Evolutionary conservation across 1,284 basidiomycete genomes (phyloP).

Genomic region (Puccinia polysora): DNA sequence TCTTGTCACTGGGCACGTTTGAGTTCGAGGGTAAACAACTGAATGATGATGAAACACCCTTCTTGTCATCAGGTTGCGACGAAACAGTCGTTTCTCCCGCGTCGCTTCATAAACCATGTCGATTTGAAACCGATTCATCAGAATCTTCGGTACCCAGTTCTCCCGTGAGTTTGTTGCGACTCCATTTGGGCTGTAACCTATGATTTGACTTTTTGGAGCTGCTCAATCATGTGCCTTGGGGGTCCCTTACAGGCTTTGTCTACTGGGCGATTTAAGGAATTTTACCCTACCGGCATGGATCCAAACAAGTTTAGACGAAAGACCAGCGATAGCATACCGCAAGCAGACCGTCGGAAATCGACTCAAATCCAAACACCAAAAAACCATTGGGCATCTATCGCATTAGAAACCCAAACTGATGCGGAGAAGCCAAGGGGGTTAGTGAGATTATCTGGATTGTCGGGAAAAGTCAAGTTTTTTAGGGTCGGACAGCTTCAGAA

Average conservation of each 20-base stretch:
- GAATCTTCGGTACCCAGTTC: slow-evolving; percentile 22
- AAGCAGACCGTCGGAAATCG: background rate
- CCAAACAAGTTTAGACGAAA: background rate
- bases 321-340: background rate
- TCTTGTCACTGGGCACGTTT: slow-evolving; percentile 9
- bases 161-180: slow-evolving; percentile 2
- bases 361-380: slow-evolving; percentile 52
- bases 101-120: background rate
- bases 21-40: slow-evolving; percentile 11
- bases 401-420: slow-evolving; percentile 18
- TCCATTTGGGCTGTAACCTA: no score
- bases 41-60: background rate
- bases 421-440: slow-evolving; percentile 55
- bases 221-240: no score
- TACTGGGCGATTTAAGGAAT: slow-evolving; percentile 2
- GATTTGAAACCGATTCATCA: slow-evolving; percentile 1
- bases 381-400: slow-evolving; percentile 50
- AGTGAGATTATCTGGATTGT: slow-evolving; percentile 77
- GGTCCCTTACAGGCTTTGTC: slow-evolving; percentile 4
- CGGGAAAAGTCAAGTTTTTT: slow-evolving; percentile 84
- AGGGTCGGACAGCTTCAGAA: slow-evolving; percentile 78
- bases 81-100: background rate
- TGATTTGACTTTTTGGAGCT: no score
- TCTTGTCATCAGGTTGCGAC: slow-evolving; percentile 8
- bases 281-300: background rate